Evolutionary conservation across 352 stramenopile genomes (phyloP).

Genomic region (Pythium insidiosum): DNA sequence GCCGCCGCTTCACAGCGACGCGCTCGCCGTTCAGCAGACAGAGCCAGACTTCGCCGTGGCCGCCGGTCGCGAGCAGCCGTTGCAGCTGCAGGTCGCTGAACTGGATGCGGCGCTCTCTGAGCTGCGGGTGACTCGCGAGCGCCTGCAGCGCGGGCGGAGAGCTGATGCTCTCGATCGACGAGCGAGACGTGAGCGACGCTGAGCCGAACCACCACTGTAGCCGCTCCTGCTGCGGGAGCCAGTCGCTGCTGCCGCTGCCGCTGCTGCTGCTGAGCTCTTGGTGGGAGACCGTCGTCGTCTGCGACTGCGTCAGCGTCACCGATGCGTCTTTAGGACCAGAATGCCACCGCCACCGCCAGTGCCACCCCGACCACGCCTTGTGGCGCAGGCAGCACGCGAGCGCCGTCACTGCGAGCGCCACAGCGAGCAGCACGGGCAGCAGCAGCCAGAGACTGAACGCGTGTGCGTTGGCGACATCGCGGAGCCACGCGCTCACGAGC

Average conservation of each 20-base stretch:
- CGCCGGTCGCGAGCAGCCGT: slow-evolving; percentile 13
- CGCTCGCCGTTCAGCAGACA: slow-evolving; percentile 4
- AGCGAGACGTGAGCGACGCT: neutral
- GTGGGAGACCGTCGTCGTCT: neutral
- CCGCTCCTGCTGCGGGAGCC: too few species aligned
- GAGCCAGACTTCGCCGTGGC: slow-evolving; percentile 21
- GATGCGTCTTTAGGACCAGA: neutral
- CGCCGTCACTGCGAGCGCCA: slow-evolving; percentile 10
- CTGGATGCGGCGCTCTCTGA: slow-evolving; percentile 12
- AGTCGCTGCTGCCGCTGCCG: neutral
- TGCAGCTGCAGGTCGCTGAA: slow-evolving; percentile 15
- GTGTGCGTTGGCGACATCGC: slow-evolving; percentile 12
- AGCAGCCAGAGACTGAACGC: slow-evolving; percentile 16
- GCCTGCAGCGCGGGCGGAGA: slow-evolving; percentile 12
- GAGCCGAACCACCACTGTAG: too few species aligned
- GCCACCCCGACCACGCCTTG: slow-evolving; percentile 10
- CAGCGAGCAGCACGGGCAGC: slow-evolving; percentile 21
- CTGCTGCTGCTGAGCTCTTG: neutral
- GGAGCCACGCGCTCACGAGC: slow-evolving; percentile 29
- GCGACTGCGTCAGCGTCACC: neutral
- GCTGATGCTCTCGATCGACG: slow-evolving; percentile 4
- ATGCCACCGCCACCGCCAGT: too few species aligned
- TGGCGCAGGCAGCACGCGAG: slow-evolving; percentile 15
- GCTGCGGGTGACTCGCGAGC: slow-evolving; percentile 12
- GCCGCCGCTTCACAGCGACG: slow-evolving; percentile 18